Percentiles rank a stretch among this genome's conserved stretches.
Evolutionary conservation across 1,284 basidiomycete genomes (phyloP).

Genomic region (Afroboletus lepidellus): DNA sequence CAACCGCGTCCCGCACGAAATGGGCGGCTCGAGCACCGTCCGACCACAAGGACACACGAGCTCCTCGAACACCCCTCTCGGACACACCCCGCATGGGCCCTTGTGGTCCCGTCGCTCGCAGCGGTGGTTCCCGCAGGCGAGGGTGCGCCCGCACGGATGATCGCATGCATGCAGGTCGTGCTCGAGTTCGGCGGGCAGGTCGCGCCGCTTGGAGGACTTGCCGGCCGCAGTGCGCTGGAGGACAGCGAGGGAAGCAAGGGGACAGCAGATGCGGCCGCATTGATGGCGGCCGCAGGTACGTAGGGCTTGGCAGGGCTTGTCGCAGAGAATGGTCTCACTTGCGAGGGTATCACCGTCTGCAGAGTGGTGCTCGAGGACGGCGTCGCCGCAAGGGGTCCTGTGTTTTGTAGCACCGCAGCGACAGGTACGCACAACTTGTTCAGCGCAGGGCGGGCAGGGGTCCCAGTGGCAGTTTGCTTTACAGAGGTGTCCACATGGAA

Average conservation of each 20-base stretch:
- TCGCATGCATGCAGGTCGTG: slow-evolving; percentile 75
- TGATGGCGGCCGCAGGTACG: slow-evolving; percentile 81
- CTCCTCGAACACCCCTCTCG: slow-evolving; percentile 89
- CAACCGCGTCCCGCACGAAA: slow-evolving; percentile 78
- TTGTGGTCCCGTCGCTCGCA: slow-evolving; percentile 82
- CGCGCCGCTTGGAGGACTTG: slow-evolving; percentile 48
- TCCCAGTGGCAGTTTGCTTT: slow-evolving; percentile 56
- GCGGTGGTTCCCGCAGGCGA: slow-evolving; percentile 73
- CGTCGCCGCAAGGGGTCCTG: slow-evolving; percentile 45
- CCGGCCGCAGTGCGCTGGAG: too few relatives aligned
- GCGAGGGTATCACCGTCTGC: slow-evolving; percentile 15
- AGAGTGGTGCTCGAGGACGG: slow-evolving; percentile 11
- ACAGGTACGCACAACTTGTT: slow-evolving; percentile 70
- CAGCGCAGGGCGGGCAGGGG: slow-evolving; percentile 72
- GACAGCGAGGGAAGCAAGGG: slow-evolving; percentile 67
- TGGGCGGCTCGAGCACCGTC: slow-evolving; percentile 67
- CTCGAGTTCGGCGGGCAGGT: slow-evolving; percentile 23
- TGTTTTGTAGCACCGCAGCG: slow-evolving; percentile 73
- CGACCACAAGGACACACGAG: slow-evolving; percentile 79
- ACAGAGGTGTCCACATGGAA: slow-evolving; percentile 72
- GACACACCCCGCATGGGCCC: slow-evolving; percentile 76
- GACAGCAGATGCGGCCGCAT: slow-evolving; percentile 83
- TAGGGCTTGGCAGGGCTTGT: slow-evolving; percentile 70
- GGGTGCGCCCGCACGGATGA: slow-evolving; percentile 68
- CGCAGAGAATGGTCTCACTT: slow-evolving; percentile 67